Percentiles rank a stretch among this genome's conserved stretches.
These are phyloP conservation scores for Kewa caespitosa DNA, from an alignment of 179 eudicot genomes.

Conservation along the genomic window DNA sequence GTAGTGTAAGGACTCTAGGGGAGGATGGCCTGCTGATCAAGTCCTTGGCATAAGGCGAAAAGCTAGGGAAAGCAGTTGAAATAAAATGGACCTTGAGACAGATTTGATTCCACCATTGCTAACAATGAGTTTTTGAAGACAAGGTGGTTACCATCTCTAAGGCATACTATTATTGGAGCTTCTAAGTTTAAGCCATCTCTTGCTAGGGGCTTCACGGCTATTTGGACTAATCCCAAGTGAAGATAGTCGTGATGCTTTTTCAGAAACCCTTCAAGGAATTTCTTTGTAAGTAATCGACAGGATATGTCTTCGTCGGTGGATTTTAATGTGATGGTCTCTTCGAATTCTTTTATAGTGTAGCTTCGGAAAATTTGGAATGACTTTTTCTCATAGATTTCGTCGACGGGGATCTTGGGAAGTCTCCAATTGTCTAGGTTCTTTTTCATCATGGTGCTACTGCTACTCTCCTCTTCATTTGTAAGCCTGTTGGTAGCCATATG, in stretches of 20 bases:
- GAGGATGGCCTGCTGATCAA: neutral
- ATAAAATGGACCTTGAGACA: constrained; percentile 24
- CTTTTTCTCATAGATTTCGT: constrained; percentile 17
- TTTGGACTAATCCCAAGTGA: constrained; percentile 34
- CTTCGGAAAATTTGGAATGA: constrained; percentile 12
- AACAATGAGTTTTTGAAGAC: constrained; percentile 24
- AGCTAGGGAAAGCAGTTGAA: constrained; percentile 28
- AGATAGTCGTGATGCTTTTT: constrained; percentile 15
- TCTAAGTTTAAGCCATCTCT: constrained; percentile 24
- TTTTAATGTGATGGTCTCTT: constrained; percentile 13
- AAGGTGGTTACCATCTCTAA: constrained; percentile 24
- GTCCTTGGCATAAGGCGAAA: constrained; percentile 19
- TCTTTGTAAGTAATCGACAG: neutral
- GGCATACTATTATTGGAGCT: constrained; percentile 20
- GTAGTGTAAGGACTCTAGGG: neutral
- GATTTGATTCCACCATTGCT: constrained; percentile 21
- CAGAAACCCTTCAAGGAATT: neutral
- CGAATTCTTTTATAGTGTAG: constrained; percentile 14
- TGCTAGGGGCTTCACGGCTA: constrained; percentile 30
- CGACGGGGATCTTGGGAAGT: constrained; percentile 20
- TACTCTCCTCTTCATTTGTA: constrained; percentile 8
- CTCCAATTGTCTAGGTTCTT: constrained; percentile 19
- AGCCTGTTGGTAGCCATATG: constrained; percentile 11
- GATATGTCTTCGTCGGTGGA: neutral
- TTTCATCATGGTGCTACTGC: neutral